phyloP scores from a whole-genome alignment of 768 basidiomycete species.

The Tylopilus felleus region DNA sequence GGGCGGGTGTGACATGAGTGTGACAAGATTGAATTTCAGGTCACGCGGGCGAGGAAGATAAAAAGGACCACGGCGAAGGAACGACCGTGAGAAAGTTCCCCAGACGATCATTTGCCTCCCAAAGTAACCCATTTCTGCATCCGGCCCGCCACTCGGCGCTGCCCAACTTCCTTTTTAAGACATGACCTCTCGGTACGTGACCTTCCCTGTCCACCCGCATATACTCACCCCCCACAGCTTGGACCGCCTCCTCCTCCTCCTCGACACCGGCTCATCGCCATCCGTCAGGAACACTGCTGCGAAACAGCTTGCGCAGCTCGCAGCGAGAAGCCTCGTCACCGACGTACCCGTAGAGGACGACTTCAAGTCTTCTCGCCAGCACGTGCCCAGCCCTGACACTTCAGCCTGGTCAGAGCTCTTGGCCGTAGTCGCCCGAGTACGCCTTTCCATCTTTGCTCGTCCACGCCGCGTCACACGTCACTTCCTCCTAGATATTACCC shows the following conservation, averaged over 20 bases:
- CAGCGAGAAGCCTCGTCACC: constrained; percentile 77
- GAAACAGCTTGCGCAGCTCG: constrained; percentile 91
- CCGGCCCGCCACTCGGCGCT: constrained; percentile 47
- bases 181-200: constrained; percentile 72
- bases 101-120: constrained; percentile 42
- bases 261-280: constrained; percentile 91
- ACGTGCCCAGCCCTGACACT: constrained; percentile 57
- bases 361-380: constrained; percentile 57
- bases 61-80: constrained; percentile 53
- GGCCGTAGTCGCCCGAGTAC: constrained; percentile 84
- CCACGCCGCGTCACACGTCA: neutral
- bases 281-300: constrained; percentile 94
- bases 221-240: constrained; percentile 50
- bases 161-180: constrained; percentile 50
- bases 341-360: constrained; percentile 82
- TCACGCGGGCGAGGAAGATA: constrained; percentile 51
- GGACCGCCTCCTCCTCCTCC: constrained; percentile 92
- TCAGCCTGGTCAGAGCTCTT: constrained; percentile 89
- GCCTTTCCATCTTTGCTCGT: constrained; percentile 12
- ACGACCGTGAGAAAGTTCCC: constrained; percentile 52
- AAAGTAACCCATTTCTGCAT: constrained; percentile 32
- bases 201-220: neutral
- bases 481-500: constrained; percentile 68
- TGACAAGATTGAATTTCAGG: constrained; percentile 38
- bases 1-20: constrained; percentile 26